A percentile compares a stretch with the other conserved stretches of the same genome.
Evolutionary conservation across 331 rosid species (phyloP).

Genomic region (Quercus lobata): DNA sequence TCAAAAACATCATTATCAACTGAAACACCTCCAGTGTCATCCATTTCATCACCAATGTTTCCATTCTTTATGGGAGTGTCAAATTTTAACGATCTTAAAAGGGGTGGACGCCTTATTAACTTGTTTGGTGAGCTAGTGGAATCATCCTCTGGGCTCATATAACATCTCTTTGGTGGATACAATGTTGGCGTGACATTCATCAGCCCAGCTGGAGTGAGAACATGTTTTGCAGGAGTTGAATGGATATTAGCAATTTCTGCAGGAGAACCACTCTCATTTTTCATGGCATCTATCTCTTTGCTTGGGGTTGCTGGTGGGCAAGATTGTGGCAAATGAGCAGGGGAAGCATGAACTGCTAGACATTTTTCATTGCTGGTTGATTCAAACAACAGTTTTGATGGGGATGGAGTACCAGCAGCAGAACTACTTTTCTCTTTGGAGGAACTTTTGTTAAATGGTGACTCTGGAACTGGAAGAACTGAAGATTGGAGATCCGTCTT

Average conservation of each 20-base stretch:
- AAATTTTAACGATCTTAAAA: conserved; percentile 60
- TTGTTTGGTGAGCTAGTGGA: conserved; percentile 29
- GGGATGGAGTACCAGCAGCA: conserved; percentile 6
- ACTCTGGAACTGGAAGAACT: conserved; percentile 18
- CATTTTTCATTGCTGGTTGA: neutral
- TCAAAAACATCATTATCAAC: conserved; percentile 33
- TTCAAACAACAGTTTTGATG: conserved; percentile 10
- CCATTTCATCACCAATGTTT: conserved; percentile 7
- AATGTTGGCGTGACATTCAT: conserved; percentile 63
- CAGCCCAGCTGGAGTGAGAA: conserved; percentile 48
- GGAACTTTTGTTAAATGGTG: conserved; percentile 5
- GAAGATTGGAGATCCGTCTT: conserved; percentile 12
- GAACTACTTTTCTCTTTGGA: conserved; percentile 12
- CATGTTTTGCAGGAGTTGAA: conserved; percentile 57
- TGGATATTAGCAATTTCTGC: conserved; percentile 2
- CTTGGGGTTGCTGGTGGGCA: conserved; percentile 38
- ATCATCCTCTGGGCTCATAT: conserved; percentile 53
- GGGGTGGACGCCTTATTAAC: conserved; percentile 49
- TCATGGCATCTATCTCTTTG: conserved; percentile 20
- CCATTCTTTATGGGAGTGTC: conserved; percentile 56
- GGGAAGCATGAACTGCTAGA: conserved; percentile 19
- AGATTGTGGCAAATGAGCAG: conserved; percentile 1
- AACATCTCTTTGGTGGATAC: conserved; percentile 44
- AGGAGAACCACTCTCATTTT: conserved; percentile 20
- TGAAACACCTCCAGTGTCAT: conserved; percentile 20